phyloP scores from a whole-genome alignment of 2,329 filamentous ascomycete genomes.

The Aspergillus niger region DNA sequence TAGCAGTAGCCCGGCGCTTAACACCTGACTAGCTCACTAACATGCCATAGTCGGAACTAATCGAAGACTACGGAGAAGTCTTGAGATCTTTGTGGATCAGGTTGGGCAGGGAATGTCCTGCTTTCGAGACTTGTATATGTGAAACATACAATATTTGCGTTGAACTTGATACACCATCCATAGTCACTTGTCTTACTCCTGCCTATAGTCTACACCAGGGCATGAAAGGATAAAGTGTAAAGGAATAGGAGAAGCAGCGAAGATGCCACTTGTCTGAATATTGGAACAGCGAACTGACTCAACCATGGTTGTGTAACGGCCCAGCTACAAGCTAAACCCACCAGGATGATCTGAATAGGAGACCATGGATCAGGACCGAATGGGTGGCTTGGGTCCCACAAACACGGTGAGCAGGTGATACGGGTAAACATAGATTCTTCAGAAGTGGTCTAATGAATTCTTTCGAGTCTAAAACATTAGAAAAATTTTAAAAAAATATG shows the following conservation, averaged over 20 bases:
- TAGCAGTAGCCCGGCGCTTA: slow-evolving; percentile 7
- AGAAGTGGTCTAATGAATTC: not conserved
- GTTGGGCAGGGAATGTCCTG: slow-evolving; percentile 5
- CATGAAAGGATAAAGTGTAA: not conserved
- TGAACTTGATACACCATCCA: not conserved
- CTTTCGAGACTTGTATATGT: not conserved
- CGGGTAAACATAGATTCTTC: slow-evolving; percentile 7
- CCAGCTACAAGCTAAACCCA: slow-evolving; percentile 8
- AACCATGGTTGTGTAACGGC: slow-evolving; percentile 10
- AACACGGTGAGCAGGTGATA: slow-evolving; percentile 19
- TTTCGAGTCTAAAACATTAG: not conserved
- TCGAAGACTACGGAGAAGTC: not conserved
- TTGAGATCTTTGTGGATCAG: slow-evolving; percentile 7
- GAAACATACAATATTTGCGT: slow-evolving; percentile 7
- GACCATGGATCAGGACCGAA: slow-evolving; percentile 14
- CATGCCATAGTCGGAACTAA: slow-evolving; percentile 3
- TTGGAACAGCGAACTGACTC: not conserved
- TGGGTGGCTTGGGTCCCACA: slow-evolving; percentile 17
- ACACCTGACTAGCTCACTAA: slow-evolving; percentile 1
- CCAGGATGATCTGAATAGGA: slow-evolving; percentile 9
- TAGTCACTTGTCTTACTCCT: not conserved
- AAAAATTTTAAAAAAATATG: too few species aligned
- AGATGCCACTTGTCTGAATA: slow-evolving; percentile 7
- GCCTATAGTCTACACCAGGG: not conserved
- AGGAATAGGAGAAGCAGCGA: not conserved